Evolutionary conservation across 257 asterid genomes (phyloP), one percentile per base, ranked within the genome.

Genomic region (Solanum dulcamara): DNA sequence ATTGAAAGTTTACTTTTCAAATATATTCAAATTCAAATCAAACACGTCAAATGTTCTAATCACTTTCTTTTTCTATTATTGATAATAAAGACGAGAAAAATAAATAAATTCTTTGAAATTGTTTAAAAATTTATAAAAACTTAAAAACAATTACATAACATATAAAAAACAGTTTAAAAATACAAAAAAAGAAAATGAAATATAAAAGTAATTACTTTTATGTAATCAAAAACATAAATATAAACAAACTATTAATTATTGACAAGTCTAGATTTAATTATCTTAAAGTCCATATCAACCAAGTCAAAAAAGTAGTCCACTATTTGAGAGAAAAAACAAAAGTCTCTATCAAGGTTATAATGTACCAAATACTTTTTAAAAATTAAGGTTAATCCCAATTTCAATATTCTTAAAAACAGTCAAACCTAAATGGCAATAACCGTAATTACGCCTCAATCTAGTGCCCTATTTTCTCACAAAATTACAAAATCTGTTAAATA

Each of bases 381-480:
- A 57, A 84, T 55, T 48, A 67, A 44, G 38, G 84, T 72, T 72
- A 60, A 83, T 71, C 74, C 6, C 30, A 57, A 57, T 57, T 57
- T 10, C 53, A 38, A 40, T 7, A 28, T 10, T 24, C 40, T 40
- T 60, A 26, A 59, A 14, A 8, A 81, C 22, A 2, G 11, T 81
- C 55, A 72, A 51, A n/a, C 18, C 18, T 33, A 68, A 88, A 87
- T 83, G 92, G 89, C 90, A 91, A 85, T 70, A 86, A 9, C 48
- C 14, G 93, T 80, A 83, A 84, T 86, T 88, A 59, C 10, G 48
- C 2, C 5, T 50, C 37, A 2, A 81, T 67, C n/a, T 42, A n/a
- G 7, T 30, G 24, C 17, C 37, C 85, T 64, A 40, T 48, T 28
- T 38, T 44, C 70, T 30, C 84, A 71, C 77, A 70, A 70, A 89